Evolutionary conservation across 2,329 filamentous ascomycete genomes (phyloP), one percentile per base, ranked within the genome.

Genomic region (Fusarium euwallaceae): DNA sequence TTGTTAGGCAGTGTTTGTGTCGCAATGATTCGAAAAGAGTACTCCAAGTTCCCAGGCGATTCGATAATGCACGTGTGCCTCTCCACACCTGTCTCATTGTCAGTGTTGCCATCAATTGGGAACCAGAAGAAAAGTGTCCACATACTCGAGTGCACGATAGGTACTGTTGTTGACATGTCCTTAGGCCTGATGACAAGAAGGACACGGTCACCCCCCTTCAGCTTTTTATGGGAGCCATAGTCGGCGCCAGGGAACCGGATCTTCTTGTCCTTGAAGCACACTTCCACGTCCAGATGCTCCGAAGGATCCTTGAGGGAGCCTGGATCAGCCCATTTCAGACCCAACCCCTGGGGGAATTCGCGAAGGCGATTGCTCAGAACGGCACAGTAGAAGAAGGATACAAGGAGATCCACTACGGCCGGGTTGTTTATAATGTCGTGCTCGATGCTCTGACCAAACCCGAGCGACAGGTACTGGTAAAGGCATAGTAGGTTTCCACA

Each of bases 381-480:
- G 56, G 91, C 89, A 14, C 84, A 80, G 79, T 95, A 97, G 81
- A 94, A 95, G 79, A 98, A 94, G 81, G 91, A 95, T 56, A 97
- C 83, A 1, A 98, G 87, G 2, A 98, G 86, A 79, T 98, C 95
- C 14, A 97, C 93, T 1, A 97, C 94, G 66, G 92, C 90, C 2
- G 95, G 94, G 79, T 95, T 93, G 14, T 90, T 89, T 29, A 93
- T 79, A 24, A 98, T 93, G 79, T 98, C 95, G 79, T 95, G 91
- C 80, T 98, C 95, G 66, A 97, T 91, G 76, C 91, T 95, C 2
- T 94, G 93, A 0, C 95, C 95, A 78, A 98, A 92, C 0, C 94
- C 95, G n/a, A 97, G 86, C 17, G 90, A 88, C 87, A 97, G 93
- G 83, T 97, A 97, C 79, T 98, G 95, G 78, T 94, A 97, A 5